A percentile compares a stretch with the other conserved stretches of the same genome.
These are phyloP conservation scores for Vigna hirtella DNA, from an alignment of 306 rosid genomes.

Conservation along the genomic window DNA sequence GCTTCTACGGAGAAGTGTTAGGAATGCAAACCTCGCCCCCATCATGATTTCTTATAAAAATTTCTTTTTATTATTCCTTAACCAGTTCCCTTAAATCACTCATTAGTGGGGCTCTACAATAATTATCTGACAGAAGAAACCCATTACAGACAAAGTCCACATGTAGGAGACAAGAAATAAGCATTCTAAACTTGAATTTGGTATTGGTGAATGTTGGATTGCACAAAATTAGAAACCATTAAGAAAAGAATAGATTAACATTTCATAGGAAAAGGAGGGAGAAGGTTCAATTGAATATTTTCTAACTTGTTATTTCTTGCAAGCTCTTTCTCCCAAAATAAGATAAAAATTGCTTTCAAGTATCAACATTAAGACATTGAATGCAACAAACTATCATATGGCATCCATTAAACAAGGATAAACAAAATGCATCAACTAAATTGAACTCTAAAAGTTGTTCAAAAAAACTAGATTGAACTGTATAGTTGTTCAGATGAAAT, in stretches of 20 bases:
- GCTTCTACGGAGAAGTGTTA: background rate
- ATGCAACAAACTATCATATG: background rate
- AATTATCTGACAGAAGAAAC: conserved; percentile 12
- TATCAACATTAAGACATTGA: conserved; percentile 8
- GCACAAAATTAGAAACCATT: background rate
- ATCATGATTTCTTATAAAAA: background rate
- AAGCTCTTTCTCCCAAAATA: background rate
- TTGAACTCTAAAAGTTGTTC: too few species aligned
- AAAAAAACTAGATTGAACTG: too few species aligned
- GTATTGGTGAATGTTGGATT: background rate
- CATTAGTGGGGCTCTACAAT: conserved; percentile 2
- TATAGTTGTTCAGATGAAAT: too few species aligned
- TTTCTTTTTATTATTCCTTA: background rate
- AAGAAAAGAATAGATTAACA: background rate
- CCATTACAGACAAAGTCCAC: background rate
- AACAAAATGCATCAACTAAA: too few species aligned
- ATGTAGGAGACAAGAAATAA: conserved; percentile 14
- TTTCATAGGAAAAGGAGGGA: background rate
- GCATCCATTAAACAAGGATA: background rate
- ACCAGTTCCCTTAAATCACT: background rate
- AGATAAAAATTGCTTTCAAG: background rate
- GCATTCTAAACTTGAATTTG: conserved; percentile 3
- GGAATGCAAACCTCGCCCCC: background rate
- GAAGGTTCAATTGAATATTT: background rate
- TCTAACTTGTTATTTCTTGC: background rate